Evolutionary conservation across 768 basidiomycete genomes (phyloP).

Genomic region (Fistulinella prunicolor): DNA sequence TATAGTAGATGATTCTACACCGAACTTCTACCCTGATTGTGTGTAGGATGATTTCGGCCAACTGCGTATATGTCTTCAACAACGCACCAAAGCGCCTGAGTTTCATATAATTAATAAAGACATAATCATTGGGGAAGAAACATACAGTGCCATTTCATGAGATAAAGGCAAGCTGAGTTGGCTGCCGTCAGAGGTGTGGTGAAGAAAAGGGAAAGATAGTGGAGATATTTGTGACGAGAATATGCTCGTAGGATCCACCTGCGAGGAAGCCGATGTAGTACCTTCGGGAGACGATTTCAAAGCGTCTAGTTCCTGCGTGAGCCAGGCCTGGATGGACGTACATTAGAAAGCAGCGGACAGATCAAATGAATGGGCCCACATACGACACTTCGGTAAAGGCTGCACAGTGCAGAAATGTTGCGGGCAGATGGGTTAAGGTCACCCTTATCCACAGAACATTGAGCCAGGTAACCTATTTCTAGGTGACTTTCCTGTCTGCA

Average conservation of each 20-base stretch:
- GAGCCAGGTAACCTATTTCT: conserved; percentile 65
- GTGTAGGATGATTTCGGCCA: conserved; percentile 82
- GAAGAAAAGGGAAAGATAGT: conserved; percentile 43
- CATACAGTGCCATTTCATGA: conserved; percentile 85
- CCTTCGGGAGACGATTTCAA: conserved; percentile 61
- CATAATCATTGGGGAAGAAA: conserved; percentile 4
- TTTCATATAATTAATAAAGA: conserved; percentile 7
- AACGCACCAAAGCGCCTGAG: conserved; percentile 87
- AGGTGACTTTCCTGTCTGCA: conserved; percentile 77
- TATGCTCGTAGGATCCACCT: conserved; percentile 47
- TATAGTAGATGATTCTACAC: conserved; percentile 76
- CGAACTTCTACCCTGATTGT: conserved; percentile 87
- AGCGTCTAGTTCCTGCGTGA: conserved; percentile 64
- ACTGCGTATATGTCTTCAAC: conserved; percentile 85
- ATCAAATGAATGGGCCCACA: conserved; percentile 27
- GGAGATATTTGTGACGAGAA: conserved; percentile 43
- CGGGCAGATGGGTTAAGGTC: conserved; percentile 72
- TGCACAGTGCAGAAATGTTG: conserved; percentile 72
- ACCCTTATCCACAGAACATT: conserved; percentile 49
- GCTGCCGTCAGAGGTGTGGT: conserved; percentile 40
- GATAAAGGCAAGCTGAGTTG: conserved; percentile 74
- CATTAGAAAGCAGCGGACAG: conserved; percentile 8
- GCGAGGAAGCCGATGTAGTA: conserved; percentile 40
- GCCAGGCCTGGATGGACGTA: conserved; percentile 65
- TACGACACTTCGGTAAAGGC: conserved; percentile 85